Base-by-base conservation (phyloP, 2,329 filamentous ascomycete species). In the Xylaria sp. region DNA sequence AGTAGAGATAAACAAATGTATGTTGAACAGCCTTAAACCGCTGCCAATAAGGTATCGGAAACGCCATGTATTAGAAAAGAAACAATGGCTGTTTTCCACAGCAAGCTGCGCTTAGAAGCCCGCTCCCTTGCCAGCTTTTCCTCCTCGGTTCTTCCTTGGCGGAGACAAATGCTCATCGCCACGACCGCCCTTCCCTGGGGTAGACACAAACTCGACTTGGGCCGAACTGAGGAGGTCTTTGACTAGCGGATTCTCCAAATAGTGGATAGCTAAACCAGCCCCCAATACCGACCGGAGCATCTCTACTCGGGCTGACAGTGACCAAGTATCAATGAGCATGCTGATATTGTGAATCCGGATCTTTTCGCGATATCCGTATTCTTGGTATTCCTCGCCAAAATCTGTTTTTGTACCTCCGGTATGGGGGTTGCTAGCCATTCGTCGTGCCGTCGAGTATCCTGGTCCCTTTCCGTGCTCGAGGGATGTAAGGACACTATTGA, bases 401-500 rank as follows among this genome's bases (percentile, higher is more conserved):
- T 82, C 83, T 5, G 78, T 75, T 67, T 81, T 81, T 3, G 77
- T 78, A 3, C 81, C 79, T 23, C 81, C 81, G 0, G 81, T 82
- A 66, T 85, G 80, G 1, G 82, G 82, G 65, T 84, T 83, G 47
- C 65, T 80, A 42, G 75, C 79, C 75, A 72, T 81, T 64, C 80
- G 78, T 8, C 79, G 77, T 1, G 86, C 84, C 0, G 83, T 86
- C 6, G 86, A 87, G 73, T 87, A 88, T 40, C 82, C 84, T 0
- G 86, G 86, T 0, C 86, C 86, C 48, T 85, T 84, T 48, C 85
- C 84, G 2, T 82, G 82, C 74, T 88, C 85, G 1, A 88, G 80
- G 1, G 86, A 88, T 0, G 85, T 87, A 51, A 86, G 80, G 55
- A 88, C 84, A 73, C 85, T 87, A 53, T 79, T 78, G 42, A 88